Evolutionary conservation across 345 rosid species (phyloP).

Genomic region (Euphorbia pulcherrima): DNA sequence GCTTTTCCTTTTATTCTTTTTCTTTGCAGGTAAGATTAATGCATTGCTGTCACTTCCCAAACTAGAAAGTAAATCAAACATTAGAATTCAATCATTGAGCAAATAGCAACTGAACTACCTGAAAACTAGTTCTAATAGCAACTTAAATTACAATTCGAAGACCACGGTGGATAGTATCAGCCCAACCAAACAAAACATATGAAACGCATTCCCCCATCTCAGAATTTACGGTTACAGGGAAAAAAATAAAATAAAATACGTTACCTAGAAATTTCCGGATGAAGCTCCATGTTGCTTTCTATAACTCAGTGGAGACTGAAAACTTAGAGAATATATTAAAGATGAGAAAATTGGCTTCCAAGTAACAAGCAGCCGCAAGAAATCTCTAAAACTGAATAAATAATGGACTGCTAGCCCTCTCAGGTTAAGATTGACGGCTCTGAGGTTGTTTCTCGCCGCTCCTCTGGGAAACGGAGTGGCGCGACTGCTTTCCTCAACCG

Average conservation of each 20-base stretch:
- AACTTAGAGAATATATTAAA: neutral
- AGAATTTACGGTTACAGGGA: neutral
- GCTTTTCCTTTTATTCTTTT: slow-evolving; percentile 33
- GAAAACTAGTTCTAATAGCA: too few species aligned
- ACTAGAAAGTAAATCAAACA: slow-evolving; percentile 15
- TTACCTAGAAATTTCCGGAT: slow-evolving; percentile 12
- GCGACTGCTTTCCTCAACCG: too few species aligned
- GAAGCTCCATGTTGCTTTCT: slow-evolving; percentile 5
- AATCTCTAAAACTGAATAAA: neutral
- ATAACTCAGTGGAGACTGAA: neutral
- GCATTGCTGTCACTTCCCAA: slow-evolving; percentile 51
- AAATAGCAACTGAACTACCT: neutral
- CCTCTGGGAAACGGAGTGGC: too few species aligned
- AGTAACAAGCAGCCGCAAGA: neutral
- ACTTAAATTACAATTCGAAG: neutral
- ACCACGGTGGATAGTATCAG: too few species aligned
- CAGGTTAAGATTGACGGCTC: neutral
- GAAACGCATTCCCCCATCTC: neutral
- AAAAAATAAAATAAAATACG: neutral
- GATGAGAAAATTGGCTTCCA: neutral
- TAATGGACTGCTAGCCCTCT: neutral
- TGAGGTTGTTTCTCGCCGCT: neutral
- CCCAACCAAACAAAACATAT: too few species aligned
- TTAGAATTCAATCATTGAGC: neutral
- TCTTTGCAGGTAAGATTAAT: slow-evolving; percentile 46